Evolutionary conservation across 2,329 filamentous ascomycete genomes (phyloP), one percentile per base, ranked within the genome.

Genomic region (Grosmannia clavigera): DNA sequence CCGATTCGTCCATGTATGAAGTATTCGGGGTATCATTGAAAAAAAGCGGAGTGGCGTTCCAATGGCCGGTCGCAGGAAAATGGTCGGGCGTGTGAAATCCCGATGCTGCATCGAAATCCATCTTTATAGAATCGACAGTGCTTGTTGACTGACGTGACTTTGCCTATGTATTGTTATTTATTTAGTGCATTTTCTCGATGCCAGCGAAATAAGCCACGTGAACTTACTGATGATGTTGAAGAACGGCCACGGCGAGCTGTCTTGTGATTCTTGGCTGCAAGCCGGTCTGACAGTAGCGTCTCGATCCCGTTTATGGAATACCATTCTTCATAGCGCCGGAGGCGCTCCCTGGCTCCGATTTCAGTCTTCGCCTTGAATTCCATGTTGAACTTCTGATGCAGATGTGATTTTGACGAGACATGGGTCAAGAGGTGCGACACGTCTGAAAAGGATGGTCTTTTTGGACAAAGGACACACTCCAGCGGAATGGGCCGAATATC

Each of bases 341-440:
- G 76, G 38, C 81, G 71, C 12, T 79, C 71, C 29, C 80, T 78
- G n/a, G 87, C 84, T n/a, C 75, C 74, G n/a, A 78, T 72, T 62
- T 95, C 87, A 54, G 81, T 78, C 59, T 83, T 80, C 60, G 86
- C 82, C 61, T 82, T 83, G 65, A 96, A 82, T 67, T 90, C 86
- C 58, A 90, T 80, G 68, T 90, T 90, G 75, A 92, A 95, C 67
- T 89, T 85, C 69, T 90, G 82, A 62, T 90, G 85, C 40, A 96
- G 77, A 70, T 97, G 92, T n/a, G 88, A 87, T 70, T 96, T 96
- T 64, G 92, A 96, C 62, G 88, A 84, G 63, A 96, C 83, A 70
- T 97, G 92, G 14, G 92, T 97, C 69, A 97, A 82, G 46, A 96
- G 78, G 72, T 96, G 92, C 40, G 92, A 96, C 53, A 91, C 79